Evolutionary conservation across 805 yeast species (phyloP), one percentile per base, ranked within the genome.

Genomic region (Blastobotrys mokoenaii): DNA sequence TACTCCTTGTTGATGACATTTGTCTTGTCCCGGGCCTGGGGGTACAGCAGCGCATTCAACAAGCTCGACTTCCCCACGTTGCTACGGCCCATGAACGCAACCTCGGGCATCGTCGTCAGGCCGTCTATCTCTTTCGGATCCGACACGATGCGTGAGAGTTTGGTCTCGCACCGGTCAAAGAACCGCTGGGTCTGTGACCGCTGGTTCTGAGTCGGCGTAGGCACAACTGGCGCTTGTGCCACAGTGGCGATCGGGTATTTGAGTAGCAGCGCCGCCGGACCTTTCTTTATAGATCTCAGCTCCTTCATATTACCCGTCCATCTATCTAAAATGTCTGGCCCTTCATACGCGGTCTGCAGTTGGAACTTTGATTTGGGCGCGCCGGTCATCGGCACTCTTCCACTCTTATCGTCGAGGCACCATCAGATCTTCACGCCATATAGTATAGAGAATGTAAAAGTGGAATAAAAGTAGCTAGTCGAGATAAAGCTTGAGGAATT

Each of bases 31-130:
- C 25, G 16, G 34, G 44, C 35, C 17, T 20, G 57, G 3, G 84
- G 63, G 7, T 45, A 42, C 32, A 60, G 45, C 33, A 86, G 46
- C 10, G 74, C 74, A 56, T 84, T 84, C 35, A 88, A 66, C 20
- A 88, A 60, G 0, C 94, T 79, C 0, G 95, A 84, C 58, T 88
- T 88, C 0, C 96, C 97, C 6, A 82, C 88, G 54, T 88, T 88
- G 40, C 94, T 82, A 51, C 85, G 75, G 0, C 97, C 96, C 38
- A 88, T 54, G 40, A 88, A 71, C 2, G 82, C 67, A 3, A 87
- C 75, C 56, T 87, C 96, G 0, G 96, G 95, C 10, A 83, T 47
- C 29, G 40, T 34, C 18, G 10, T 44, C 44, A 10, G 46, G 43
- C 43, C 52, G 51, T 38, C 48, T 59, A 16, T 53, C 50, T 10